Evolutionary conservation across 805 yeast genomes (phyloP), one percentile per base, ranked within the genome.

Genomic region (Metschnikowia kunwiensis): DNA sequence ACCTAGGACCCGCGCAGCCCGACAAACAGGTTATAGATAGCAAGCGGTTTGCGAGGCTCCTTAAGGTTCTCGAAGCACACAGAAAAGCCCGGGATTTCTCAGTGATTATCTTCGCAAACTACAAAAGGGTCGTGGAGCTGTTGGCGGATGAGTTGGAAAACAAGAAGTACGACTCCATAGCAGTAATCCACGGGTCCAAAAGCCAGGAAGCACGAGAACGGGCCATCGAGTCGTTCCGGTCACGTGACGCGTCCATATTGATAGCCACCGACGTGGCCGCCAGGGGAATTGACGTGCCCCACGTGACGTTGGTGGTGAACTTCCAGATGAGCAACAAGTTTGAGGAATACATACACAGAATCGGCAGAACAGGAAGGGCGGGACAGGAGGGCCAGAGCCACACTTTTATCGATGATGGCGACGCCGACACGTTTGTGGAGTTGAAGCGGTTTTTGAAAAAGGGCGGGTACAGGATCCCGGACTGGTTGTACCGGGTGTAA

Each of bases 291-390:
- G 97, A 93, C 59, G 80, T 91, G n/a, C 82, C 87, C 1, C 74
- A 85, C 48, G 95, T 91, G 6, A 77, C 93, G 0, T 57, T 89
- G 23, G 97, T 91, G 7, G 59, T 93, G 14, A 93, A 91, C 57
- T 89, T 74, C 54, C 96, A 91, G 49, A 82, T 89, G 89, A 65
- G 88, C 7, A 75, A 71, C 44, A 69, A 70, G 22, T 75, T 88
- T 29, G 96, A 88, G 44, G 89, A 83, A 41, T 91, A 88, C 50
- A 76, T 91, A 13, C 98, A 91, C 61, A 74, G 97, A 54, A 82
- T 91, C 33, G 98, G 98, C 39, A 79, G 98, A 63, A 91, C 98
- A 0, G 98, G 97, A 24, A 77, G 98, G 59, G 97, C 96, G 0
- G 97, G 97, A 0, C 77, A 75, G 30, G 56, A 55, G 5, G 98